Evolutionary conservation across 192 early-diverging fungal genomes (phyloP).

Genomic region (Backusella tuberculispora): DNA sequence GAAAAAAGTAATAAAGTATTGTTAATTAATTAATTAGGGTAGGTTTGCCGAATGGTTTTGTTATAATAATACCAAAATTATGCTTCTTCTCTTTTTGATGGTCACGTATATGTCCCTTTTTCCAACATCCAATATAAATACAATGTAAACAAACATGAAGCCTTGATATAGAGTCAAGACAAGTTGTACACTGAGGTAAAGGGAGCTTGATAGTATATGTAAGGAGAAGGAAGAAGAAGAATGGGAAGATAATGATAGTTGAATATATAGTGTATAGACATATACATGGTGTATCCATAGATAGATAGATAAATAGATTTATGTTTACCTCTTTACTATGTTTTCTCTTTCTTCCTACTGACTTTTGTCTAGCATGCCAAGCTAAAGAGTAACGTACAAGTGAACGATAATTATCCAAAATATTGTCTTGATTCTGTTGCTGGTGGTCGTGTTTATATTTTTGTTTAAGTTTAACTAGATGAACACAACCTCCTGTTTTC

Average conservation of each 20-base stretch:
- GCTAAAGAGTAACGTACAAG: constrained; percentile 27
- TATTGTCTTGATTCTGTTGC: constrained; percentile 7
- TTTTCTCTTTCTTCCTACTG: constrained; percentile 16
- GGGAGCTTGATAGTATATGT: constrained; percentile 45
- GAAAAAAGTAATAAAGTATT: not conserved
- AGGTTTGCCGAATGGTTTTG: not conserved
- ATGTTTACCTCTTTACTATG: constrained; percentile 14
- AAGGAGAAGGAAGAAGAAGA: no score
- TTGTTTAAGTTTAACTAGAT: constrained; percentile 27
- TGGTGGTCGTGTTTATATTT: not conserved
- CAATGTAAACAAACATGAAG: constrained; percentile 89
- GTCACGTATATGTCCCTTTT: constrained; percentile 53
- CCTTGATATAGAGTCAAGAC: constrained; percentile 58
- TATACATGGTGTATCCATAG: not conserved
- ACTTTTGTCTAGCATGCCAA: constrained; percentile 21
- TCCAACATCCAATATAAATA: constrained; percentile 80
- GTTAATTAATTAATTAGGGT: not conserved
- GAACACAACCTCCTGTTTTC: constrained; percentile 23
- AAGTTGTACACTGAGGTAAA: constrained; percentile 57
- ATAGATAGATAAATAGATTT: not conserved
- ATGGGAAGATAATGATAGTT: no score
- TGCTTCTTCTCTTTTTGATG: constrained; percentile 58
- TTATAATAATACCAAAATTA: constrained; percentile 49
- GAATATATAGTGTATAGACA: not conserved
- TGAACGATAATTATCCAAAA: constrained; percentile 26